These are phyloP conservation scores for Ceratocystis colombiana DNA, from an alignment of 2,329 filamentous ascomycete genomes.

Conservation along the genomic window DNA sequence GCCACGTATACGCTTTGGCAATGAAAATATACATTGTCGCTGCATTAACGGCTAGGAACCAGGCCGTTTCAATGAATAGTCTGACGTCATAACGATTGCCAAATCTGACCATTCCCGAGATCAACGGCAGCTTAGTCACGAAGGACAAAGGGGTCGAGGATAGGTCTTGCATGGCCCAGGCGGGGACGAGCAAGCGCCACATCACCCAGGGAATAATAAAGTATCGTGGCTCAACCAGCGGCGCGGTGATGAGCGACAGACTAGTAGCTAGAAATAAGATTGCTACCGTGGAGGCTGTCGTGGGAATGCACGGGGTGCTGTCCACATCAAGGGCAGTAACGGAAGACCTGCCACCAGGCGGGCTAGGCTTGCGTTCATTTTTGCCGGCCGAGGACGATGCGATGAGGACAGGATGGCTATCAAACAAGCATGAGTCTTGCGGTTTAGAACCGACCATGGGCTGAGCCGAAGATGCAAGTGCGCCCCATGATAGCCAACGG, in stretches of 20 bases:
- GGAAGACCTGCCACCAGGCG: too few relatives aligned
- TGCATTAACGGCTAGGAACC: conserved; percentile 56
- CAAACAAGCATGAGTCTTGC: conserved; percentile 26
- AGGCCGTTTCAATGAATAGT: conserved; percentile 52
- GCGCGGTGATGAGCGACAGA: conserved; percentile 74
- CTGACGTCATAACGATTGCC: conserved; percentile 37
- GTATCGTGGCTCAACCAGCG: conserved; percentile 89
- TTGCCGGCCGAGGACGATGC: too few relatives aligned
- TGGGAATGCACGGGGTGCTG: conserved; percentile 29
- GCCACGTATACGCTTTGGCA: conserved; percentile 57
- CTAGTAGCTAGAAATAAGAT: conserved; percentile 58
- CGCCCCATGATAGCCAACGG: conserved; percentile 57
- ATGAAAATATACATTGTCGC: conserved; percentile 64
- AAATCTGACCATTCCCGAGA: conserved; percentile 19
- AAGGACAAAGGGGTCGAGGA: conserved; percentile 20
- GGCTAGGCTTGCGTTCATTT: too few relatives aligned
- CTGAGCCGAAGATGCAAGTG: conserved; percentile 38
- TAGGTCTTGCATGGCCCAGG: conserved; percentile 31
- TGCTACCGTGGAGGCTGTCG: conserved; percentile 42
- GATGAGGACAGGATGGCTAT: conserved; percentile 30
- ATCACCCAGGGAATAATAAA: conserved; percentile 93
- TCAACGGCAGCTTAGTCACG: conserved; percentile 3
- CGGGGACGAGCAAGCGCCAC: conserved; percentile 72
- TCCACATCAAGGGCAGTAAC: conserved; percentile 29
- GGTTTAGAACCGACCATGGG: neutral